phyloP scores from a whole-genome alignment of 139 green algal species.

The Penium margaritaceum region DNA sequence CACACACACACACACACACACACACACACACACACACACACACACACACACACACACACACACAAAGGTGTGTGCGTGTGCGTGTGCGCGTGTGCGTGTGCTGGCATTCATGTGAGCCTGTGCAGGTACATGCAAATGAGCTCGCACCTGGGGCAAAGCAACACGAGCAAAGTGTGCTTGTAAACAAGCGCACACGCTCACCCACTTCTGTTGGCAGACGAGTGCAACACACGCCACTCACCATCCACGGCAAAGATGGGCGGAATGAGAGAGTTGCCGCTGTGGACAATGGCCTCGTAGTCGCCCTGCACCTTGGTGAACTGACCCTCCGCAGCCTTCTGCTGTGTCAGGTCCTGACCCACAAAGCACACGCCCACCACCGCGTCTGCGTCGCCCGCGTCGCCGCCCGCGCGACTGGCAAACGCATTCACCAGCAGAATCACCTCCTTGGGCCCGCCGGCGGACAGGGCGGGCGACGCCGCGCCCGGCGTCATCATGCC shows the following conservation, averaged over 20 bases:
- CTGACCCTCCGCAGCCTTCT: conserved; percentile 37
- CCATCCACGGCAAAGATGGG: conserved; percentile 38
- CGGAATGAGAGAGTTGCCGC: conserved; percentile 33
- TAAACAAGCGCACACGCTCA: not conserved
- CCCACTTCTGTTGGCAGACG: no score
- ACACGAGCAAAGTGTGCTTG: no score
- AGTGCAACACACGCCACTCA: not conserved
- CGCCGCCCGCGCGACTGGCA: conserved; percentile 5
- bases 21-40: no score
- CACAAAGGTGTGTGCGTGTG: not conserved
- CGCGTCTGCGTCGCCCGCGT: not conserved
- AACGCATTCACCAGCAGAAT: conserved; percentile 42
- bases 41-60: no score
- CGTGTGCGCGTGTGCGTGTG: not conserved
- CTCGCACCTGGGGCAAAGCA: not conserved
- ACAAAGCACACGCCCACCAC: conserved; percentile 45
- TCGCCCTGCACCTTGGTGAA: conserved; percentile 27
- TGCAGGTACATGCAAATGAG: not conserved
- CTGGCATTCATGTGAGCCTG: not conserved
- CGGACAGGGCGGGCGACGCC: no score
- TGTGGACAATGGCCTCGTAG: conserved; percentile 26
- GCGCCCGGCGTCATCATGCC: no score
- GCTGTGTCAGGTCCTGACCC: conserved; percentile 33
- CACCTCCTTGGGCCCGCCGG: not conserved
- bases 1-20: not conserved